A percentile compares a stretch with the other conserved stretches of the same genome.
Conservation (phyloP, 2,329 filamentous ascomycete species). For the Trichoderma asperellum region DNA sequence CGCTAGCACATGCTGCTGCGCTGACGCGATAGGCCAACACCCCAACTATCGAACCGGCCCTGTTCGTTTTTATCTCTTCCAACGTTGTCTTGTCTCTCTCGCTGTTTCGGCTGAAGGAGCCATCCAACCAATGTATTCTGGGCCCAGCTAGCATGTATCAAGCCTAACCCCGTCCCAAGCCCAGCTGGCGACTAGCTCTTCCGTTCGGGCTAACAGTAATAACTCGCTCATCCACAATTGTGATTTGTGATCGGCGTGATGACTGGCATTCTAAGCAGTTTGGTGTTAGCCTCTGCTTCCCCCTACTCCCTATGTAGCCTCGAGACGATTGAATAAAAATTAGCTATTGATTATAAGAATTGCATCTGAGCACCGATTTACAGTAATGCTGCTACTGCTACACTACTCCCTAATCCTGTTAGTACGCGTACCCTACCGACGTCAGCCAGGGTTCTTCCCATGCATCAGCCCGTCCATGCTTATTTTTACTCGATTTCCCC, state of each 20-base stretch:
- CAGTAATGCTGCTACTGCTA: not conserved
- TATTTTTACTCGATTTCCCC: constrained; percentile 3
- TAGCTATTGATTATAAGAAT: not conserved
- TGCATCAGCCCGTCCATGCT: constrained; percentile 21
- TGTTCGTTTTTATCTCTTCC: not conserved
- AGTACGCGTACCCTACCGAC: not conserved
- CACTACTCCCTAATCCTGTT: no score
- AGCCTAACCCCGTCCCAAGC: not conserved
- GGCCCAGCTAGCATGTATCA: not conserved
- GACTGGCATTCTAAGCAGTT: not conserved
- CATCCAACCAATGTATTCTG: constrained; percentile 1
- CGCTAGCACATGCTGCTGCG: constrained; percentile 20
- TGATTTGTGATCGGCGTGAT: constrained; percentile 21
- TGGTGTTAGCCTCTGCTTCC: not conserved
- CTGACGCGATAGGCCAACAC: constrained; percentile 22
- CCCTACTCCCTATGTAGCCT: not conserved
- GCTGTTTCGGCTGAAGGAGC: not conserved
- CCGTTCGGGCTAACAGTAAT: constrained; percentile 5
- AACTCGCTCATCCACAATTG: not conserved
- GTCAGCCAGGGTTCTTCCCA: constrained; percentile 12
- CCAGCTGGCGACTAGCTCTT: constrained; percentile 15
- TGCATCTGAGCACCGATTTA: not conserved
- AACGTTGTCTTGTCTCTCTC: not conserved
- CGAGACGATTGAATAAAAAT: not conserved
- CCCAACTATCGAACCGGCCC: constrained; percentile 1